phyloP scores from a whole-genome alignment of 257 asterid genomes.

The Salvia hispanica region DNA sequence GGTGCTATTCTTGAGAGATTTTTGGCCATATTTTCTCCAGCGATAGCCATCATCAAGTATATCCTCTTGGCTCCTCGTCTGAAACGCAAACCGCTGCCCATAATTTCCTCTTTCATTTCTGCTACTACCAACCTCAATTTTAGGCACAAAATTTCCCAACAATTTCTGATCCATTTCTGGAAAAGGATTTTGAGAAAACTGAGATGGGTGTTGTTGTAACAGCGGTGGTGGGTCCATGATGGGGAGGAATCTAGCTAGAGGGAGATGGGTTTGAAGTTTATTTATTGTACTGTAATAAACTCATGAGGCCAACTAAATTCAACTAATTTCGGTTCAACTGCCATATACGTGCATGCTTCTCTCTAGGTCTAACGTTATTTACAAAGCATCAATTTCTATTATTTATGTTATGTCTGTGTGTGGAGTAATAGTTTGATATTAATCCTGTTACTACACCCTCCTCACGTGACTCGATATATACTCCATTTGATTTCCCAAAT shows the following conservation, averaged over 20 bases:
- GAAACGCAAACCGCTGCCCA: conserved; percentile 43
- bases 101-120: conserved; percentile 11
- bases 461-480: too few relatives aligned
- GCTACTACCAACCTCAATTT: too few relatives aligned
- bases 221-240: conserved; percentile 38
- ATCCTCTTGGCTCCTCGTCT: conserved; percentile 55
- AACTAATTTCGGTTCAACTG: conserved; percentile 59
- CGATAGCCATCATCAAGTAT: conserved; percentile 63
- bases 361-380: conserved; percentile 21
- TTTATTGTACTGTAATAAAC: conserved; percentile 14
- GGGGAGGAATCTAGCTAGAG: conserved; percentile 16
- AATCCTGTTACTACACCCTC: too few relatives aligned
- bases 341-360: conserved; percentile 34
- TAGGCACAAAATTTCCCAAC: too few relatives aligned
- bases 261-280: conserved; percentile 22
- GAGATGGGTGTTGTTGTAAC: conserved; percentile 12
- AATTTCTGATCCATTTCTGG: conserved; percentile 27
- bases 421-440: too few relatives aligned
- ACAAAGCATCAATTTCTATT: conserved; percentile 32
- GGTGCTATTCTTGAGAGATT: conserved; percentile 50
- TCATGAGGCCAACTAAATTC: conserved; percentile 47
- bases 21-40: conserved; percentile 62
- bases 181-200: background rate
- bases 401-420: too few relatives aligned
- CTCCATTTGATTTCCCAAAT: too few relatives aligned